Evolutionary conservation across 1,284 basidiomycete species (phyloP).

Genomic region (Boletellus sp.): DNA sequence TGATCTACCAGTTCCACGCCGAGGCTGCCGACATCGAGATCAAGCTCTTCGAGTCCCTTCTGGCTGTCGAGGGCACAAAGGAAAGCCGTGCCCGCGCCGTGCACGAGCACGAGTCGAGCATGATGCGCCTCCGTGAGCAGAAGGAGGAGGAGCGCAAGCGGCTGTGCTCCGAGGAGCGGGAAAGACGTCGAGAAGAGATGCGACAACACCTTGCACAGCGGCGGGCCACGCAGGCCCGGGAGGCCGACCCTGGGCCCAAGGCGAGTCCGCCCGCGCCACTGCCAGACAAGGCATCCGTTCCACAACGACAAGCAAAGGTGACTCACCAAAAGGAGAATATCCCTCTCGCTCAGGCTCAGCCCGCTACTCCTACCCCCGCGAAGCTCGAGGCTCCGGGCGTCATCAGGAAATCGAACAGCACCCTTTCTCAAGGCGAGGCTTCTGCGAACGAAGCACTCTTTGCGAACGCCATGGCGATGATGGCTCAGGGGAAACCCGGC

Average conservation of each 20-base stretch:
- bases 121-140: constrained; percentile 42
- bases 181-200: constrained; percentile 37
- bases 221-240: constrained; percentile 15
- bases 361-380: constrained; percentile 7
- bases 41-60: constrained; percentile 42
- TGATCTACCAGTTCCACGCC: constrained; percentile 54
- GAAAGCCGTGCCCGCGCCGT: constrained; percentile 35
- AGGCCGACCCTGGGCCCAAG: constrained; percentile 19
- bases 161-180: constrained; percentile 44
- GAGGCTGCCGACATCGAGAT: constrained; percentile 48
- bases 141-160: constrained; percentile 51
- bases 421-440: constrained; percentile 27
- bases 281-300: constrained; percentile 15
- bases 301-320: constrained; percentile 10
- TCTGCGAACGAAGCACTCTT: constrained; percentile 26
- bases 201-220: constrained; percentile 22
- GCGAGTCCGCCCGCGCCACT: constrained; percentile 6
- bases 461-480: constrained; percentile 23
- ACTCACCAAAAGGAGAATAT: constrained; percentile 24
- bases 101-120: constrained; percentile 44
- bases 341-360: constrained; percentile 6
- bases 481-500: constrained; percentile 16
- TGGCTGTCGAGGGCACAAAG: constrained; percentile 28
- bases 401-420: constrained; percentile 26
- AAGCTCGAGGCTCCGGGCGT: constrained; percentile 22